Conservation (phyloP, 805 yeast species). For the Candida qinlingensis region DNA sequence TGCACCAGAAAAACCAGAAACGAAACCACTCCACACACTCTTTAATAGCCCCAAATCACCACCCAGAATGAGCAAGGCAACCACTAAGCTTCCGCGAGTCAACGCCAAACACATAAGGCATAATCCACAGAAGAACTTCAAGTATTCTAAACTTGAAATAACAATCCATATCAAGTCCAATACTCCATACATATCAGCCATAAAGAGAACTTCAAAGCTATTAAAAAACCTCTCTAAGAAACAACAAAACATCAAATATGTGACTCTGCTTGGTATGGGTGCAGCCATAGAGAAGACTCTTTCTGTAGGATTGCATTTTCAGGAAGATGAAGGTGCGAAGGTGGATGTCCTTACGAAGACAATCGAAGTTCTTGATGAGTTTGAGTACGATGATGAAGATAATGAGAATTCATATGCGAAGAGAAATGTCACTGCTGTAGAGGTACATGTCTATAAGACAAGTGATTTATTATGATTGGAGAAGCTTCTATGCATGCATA, state of each 20-base stretch:
- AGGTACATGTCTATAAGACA: constrained; percentile 31
- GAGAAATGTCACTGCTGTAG: constrained; percentile 39
- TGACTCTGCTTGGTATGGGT: constrained; percentile 74
- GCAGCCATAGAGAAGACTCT: constrained; percentile 58
- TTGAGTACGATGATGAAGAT: constrained; percentile 31
- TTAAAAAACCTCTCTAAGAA: constrained; percentile 42
- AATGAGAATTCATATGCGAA: constrained; percentile 28
- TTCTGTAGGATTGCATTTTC: constrained; percentile 57
- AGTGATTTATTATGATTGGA: constrained; percentile 1
- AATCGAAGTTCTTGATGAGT: constrained; percentile 69
- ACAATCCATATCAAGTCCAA: constrained; percentile 52
- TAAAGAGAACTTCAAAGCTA: constrained; percentile 56
- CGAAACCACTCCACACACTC: too few relatives aligned
- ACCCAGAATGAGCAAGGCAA: neutral
- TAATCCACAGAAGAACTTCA: constrained; percentile 41
- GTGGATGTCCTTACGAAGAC: constrained; percentile 63
- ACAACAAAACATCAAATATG: constrained; percentile 36
- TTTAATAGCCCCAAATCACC: too few relatives aligned
- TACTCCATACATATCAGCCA: constrained; percentile 70
- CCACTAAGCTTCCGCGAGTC: constrained; percentile 13
- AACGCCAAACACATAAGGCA: constrained; percentile 45
- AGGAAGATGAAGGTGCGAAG: constrained; percentile 40
- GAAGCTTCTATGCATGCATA: neutral
- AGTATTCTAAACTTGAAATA: constrained; percentile 40
- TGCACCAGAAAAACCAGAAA: too few relatives aligned